Percentiles rank a stretch among this genome's conserved stretches.
phyloP scores from a whole-genome alignment of 768 basidiomycete species.

The Trametes sanguinea region DNA sequence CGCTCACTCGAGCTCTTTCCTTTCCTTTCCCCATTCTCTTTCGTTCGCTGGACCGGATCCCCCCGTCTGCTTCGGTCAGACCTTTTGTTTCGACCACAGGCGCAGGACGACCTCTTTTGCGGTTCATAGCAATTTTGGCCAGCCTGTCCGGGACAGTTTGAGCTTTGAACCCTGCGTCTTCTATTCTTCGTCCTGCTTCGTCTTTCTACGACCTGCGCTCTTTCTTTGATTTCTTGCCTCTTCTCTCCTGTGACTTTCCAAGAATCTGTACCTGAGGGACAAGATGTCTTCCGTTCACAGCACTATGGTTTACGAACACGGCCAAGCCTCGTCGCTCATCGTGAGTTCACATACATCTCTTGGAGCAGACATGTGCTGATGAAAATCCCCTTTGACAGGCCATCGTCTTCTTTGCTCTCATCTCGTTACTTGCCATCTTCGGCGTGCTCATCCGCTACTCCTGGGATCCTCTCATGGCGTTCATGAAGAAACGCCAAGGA shows the following conservation, averaged over 20 bases:
- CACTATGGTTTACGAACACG: conserved; percentile 29
- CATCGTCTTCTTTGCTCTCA: conserved; percentile 53
- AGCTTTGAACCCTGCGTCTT: conserved; percentile 21
- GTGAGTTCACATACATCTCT: conserved; percentile 20
- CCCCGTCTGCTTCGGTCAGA: conserved; percentile 34
- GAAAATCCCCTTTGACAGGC: conserved; percentile 29
- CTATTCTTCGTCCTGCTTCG: conserved; percentile 21
- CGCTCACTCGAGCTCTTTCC: conserved; percentile 4
- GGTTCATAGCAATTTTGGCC: conserved; percentile 27
- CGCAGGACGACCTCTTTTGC: conserved; percentile 45
- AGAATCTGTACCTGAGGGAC: conserved; percentile 6
- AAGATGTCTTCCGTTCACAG: conserved; percentile 28
- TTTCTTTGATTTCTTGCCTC: conserved; percentile 25
- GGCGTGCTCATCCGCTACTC: conserved; percentile 50
- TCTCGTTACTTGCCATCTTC: conserved; percentile 55
- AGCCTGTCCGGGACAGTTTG: conserved; percentile 32
- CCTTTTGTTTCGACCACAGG: conserved; percentile 33
- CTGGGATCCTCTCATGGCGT: conserved; percentile 46
- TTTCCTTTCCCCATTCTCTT: conserved; percentile 17
- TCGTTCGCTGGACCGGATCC: conserved; percentile 29
- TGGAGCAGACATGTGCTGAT: background rate
- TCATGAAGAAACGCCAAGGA: conserved; percentile 22
- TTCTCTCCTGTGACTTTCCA: conserved; percentile 31
- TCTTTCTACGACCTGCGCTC: conserved; percentile 25
- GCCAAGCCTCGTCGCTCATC: conserved; percentile 26